Evolutionary conservation across 305 asterid genomes (phyloP), one percentile per base, ranked within the genome.

Genomic region (Fraxinus dipetala): DNA sequence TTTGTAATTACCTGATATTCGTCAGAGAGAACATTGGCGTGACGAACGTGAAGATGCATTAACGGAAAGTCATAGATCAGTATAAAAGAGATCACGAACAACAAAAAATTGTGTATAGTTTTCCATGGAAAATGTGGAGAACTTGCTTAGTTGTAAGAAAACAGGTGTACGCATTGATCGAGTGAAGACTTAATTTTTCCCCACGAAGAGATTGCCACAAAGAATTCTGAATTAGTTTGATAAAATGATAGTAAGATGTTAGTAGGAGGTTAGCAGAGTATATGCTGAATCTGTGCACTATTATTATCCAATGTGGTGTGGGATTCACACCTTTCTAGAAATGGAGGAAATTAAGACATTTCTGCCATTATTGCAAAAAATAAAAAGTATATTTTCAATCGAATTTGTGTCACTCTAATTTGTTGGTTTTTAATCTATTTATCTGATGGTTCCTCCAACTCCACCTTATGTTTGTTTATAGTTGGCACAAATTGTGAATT

Each of bases 11-110:
- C 85, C 56, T 77, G 76, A 38, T 79, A 76, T 84, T 34, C 79
- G 3, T 26, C 89, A 91, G 95, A 87, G 94, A 82, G 92, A 89
- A 78, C 83, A 80, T 77, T 83, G 84, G 79, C 89, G 79, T 40
- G 84, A 38, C 82, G 92, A 87, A 87, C 88, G 80, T 75, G 94
- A 90, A 83, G 87, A 88, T 81, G 86, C 86, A 28, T 83, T 87
- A 43, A 36, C 79, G 28, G 80, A 79, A 79, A 81, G 76, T 87
- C 88, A 80, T 10, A 79, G 84, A 80, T 87, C 85, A 74, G 72
- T 86, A n/a, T 89, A 85, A 78, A 18, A 35, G 26, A 32, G 35
- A 61, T 75, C 81, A 6, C 70, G 48, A 28, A 74, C 24, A 35
- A 65, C 61, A 65, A 75, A 73, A 70, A 5, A 13, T 35, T 16